Conservation (phyloP, 129 eudicot species). For the Flaveria robusta region DNA sequence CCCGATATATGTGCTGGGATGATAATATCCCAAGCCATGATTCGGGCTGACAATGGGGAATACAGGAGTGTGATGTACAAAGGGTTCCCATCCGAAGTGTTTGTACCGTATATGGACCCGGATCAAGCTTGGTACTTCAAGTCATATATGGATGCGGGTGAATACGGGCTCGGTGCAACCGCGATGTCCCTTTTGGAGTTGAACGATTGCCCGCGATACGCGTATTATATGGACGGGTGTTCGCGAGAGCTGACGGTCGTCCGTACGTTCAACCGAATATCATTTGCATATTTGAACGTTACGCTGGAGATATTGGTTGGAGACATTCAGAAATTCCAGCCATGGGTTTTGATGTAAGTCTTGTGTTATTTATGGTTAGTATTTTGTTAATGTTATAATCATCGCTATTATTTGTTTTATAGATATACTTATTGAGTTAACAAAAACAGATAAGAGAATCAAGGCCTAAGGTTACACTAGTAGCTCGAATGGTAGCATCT, state of each 20-base stretch:
- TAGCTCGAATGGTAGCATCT: constrained; percentile 58
- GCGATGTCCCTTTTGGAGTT: constrained; percentile 56
- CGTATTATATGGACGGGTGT: constrained; percentile 60
- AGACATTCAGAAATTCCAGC: constrained; percentile 49
- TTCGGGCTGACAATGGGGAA: constrained; percentile 40
- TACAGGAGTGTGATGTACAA: constrained; percentile 59
- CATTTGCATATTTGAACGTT: constrained; percentile 58
- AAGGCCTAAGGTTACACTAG: constrained; percentile 66
- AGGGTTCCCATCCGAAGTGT: constrained; percentile 54
- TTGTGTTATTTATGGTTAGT: neutral
- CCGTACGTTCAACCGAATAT: constrained; percentile 45
- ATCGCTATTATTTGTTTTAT: neutral
- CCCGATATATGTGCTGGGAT: constrained; percentile 59
- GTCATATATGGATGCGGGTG: constrained; percentile 65
- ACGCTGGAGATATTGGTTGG: constrained; percentile 60
- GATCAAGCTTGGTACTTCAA: constrained; percentile 57
- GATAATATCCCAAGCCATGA: constrained; percentile 48
- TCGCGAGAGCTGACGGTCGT: constrained; percentile 41
- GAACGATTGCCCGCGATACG: constrained; percentile 51
- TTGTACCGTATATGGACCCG: constrained; percentile 68
- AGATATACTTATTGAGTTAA: neutral
- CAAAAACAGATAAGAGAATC: constrained; percentile 50
- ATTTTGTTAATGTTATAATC: neutral
- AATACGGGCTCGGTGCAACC: constrained; percentile 53
- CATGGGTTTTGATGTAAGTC: constrained; percentile 44